phyloP scores from a whole-genome alignment of 176 grass and related monocot species.

The Aegilops umbellulata region DNA sequence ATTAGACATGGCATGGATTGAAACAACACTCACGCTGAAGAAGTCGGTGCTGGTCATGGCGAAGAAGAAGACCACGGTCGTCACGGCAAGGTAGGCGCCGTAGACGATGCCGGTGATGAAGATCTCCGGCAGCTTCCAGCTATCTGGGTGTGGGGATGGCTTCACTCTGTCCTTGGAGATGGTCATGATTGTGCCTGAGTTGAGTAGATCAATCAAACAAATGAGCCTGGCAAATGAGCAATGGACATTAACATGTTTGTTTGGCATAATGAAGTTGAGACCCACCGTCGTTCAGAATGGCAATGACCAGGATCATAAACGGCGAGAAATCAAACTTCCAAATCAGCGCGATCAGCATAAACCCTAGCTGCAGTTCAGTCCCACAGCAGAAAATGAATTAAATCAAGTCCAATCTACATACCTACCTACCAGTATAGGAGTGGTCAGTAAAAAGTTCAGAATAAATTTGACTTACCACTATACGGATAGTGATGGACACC shows the following conservation, averaged over 20 bases:
- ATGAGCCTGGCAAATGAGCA: neutral
- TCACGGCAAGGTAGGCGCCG: constrained; percentile 79
- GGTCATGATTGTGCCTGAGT: constrained; percentile 92
- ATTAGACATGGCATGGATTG: neutral
- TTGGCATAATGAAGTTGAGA: neutral
- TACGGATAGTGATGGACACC: constrained; percentile 96
- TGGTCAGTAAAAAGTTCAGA: no score
- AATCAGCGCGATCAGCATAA: constrained; percentile 94
- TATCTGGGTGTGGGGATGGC: constrained; percentile 87
- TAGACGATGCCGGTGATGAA: constrained; percentile 88
- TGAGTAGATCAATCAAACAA: neutral
- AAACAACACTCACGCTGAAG: constrained; percentile 49
- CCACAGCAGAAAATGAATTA: neutral
- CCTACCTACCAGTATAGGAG: neutral
- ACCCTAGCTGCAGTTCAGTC: constrained; percentile 71
- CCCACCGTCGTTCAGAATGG: constrained; percentile 94
- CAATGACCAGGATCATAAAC: constrained; percentile 97
- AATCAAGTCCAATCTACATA: neutral
- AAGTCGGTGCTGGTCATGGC: constrained; percentile 83
- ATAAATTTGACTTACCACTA: constrained; percentile 67
- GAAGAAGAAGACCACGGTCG: constrained; percentile 97
- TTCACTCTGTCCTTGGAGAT: constrained; percentile 97
- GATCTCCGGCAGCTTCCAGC: constrained; percentile 96
- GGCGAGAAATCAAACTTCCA: constrained; percentile 99
- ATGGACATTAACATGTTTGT: neutral